phyloP scores from a whole-genome alignment of 495 filamentous ascomycete genomes.

The Pyrenula massariospora region DNA sequence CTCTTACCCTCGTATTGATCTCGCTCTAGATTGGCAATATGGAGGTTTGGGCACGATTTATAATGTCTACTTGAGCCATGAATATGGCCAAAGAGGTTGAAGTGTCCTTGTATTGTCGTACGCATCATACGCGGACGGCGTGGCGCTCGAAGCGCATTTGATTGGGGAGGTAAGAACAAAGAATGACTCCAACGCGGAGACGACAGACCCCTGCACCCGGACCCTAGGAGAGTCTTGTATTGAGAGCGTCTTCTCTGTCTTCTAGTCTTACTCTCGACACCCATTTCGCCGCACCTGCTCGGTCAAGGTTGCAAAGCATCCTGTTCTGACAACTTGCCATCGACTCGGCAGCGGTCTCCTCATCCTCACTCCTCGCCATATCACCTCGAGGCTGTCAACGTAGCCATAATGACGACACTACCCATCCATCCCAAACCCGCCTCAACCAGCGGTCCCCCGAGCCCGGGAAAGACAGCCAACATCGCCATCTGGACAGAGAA shows the following conservation, averaged over 20 bases:
- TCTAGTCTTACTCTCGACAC: slow-evolving; percentile 5
- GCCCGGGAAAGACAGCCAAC: slow-evolving; percentile 30
- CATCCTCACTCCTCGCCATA: slow-evolving; percentile 1
- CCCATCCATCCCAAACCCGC: slow-evolving; percentile 1
- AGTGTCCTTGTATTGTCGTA: too few relatives aligned
- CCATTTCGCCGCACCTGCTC: not conserved
- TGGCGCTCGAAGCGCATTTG: not conserved
- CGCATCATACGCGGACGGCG: not conserved
- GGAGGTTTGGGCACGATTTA: too few relatives aligned
- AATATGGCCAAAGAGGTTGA: too few relatives aligned
- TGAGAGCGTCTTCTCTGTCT: too few relatives aligned
- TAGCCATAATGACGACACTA: slow-evolving; percentile 8
- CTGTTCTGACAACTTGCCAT: not conserved
- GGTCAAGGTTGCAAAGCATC: not conserved
- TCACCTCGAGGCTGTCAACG: slow-evolving; percentile 33
- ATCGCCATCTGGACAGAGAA: slow-evolving; percentile 43
- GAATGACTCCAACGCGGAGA: not conserved
- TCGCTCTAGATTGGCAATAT: too few relatives aligned
- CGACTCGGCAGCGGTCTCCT: not conserved
- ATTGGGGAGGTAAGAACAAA: not conserved
- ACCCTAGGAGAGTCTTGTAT: slow-evolving; percentile 9
- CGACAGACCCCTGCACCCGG: slow-evolving; percentile 17
- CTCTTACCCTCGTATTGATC: too few relatives aligned
- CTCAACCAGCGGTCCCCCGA: slow-evolving; percentile 14
- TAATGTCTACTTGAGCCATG: too few relatives aligned